A percentile compares a stretch with the other conserved stretches of the same genome.
Evolutionary conservation across 176 grass and related monocot genomes (phyloP).

Genomic region (Luzula sylvatica): DNA sequence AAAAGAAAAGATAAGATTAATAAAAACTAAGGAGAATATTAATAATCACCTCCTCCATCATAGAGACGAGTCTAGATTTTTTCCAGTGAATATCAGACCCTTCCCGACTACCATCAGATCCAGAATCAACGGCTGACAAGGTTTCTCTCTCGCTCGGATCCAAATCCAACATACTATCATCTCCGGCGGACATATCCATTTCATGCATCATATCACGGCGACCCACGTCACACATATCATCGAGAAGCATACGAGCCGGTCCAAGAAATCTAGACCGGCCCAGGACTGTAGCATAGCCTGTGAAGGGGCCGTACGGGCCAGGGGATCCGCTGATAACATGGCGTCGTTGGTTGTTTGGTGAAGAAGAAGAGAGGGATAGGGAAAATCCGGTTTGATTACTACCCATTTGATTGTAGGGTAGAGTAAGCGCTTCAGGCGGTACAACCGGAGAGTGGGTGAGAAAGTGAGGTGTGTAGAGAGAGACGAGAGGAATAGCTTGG

Average conservation of each 20-base stretch:
- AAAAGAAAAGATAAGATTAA: constrained; percentile 22
- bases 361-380: constrained; percentile 24
- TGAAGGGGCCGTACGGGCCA: constrained; percentile 78
- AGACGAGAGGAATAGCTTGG: constrained; percentile 17
- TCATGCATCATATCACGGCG: constrained; percentile 33
- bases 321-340: constrained; percentile 1
- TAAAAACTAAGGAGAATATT: constrained; percentile 9
- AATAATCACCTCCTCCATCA: constrained; percentile 83
- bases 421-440: not conserved
- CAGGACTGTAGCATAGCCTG: constrained; percentile 75
- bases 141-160: constrained; percentile 16
- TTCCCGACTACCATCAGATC: constrained; percentile 18
- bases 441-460: not conserved
- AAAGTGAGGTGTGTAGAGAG: constrained; percentile 17
- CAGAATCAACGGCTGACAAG: constrained; percentile 22
- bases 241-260: constrained; percentile 73
- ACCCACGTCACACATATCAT: constrained; percentile 84
- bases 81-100: constrained; percentile 80
- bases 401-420: not conserved
- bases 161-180: constrained; percentile 32
- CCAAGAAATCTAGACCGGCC: constrained; percentile 70
- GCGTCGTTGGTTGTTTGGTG: constrained; percentile 1
- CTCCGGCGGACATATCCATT: not conserved
- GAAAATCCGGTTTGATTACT: constrained; percentile 15
- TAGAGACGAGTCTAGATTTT: constrained; percentile 82